phyloP scores from a whole-genome alignment of 345 rosid genomes.

The Hypericum perforatum region DNA sequence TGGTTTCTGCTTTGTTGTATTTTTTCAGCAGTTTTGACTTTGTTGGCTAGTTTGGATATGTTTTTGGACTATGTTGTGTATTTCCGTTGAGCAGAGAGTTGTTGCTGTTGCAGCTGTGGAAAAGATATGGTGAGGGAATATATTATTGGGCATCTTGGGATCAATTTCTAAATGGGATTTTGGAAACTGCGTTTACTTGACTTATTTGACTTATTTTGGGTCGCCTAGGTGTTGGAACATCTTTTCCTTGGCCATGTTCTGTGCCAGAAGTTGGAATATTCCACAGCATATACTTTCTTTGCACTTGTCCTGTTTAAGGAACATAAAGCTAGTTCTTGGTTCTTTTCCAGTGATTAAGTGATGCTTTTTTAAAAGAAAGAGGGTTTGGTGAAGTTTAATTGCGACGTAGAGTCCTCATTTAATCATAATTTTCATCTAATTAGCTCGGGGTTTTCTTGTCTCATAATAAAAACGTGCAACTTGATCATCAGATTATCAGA shows the following conservation, averaged over 20 bases:
- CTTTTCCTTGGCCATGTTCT: slow-evolving; percentile 2
- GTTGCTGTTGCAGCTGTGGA: slow-evolving; percentile 9
- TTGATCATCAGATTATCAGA: no score
- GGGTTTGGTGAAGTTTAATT: no score
- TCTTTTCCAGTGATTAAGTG: slow-evolving; percentile 13
- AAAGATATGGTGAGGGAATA: not conserved
- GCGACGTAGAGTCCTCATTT: no score
- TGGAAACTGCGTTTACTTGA: slow-evolving; percentile 17
- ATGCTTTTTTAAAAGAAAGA: no score
- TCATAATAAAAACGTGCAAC: no score
- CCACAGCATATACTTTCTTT: slow-evolving; percentile 22
- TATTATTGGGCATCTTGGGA: slow-evolving; percentile 4
- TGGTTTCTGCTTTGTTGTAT: not conserved
- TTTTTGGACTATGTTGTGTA: slow-evolving; percentile 11
- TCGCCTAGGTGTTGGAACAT: slow-evolving; percentile 17
- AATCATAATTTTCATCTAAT: no score
- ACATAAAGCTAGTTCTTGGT: slow-evolving; percentile 22
- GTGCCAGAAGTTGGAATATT: slow-evolving; percentile 30
- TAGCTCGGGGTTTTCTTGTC: no score
- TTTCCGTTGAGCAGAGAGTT: slow-evolving; percentile 6
- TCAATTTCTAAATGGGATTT: slow-evolving; percentile 16
- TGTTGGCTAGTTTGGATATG: slow-evolving; percentile 2
- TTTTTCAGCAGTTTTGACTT: not conserved
- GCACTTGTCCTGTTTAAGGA: slow-evolving; percentile 14
- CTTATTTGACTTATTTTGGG: slow-evolving; percentile 14